phyloP scores from a whole-genome alignment of 495 filamentous ascomycete genomes.

The Pseudotulostoma volvatum region DNA sequence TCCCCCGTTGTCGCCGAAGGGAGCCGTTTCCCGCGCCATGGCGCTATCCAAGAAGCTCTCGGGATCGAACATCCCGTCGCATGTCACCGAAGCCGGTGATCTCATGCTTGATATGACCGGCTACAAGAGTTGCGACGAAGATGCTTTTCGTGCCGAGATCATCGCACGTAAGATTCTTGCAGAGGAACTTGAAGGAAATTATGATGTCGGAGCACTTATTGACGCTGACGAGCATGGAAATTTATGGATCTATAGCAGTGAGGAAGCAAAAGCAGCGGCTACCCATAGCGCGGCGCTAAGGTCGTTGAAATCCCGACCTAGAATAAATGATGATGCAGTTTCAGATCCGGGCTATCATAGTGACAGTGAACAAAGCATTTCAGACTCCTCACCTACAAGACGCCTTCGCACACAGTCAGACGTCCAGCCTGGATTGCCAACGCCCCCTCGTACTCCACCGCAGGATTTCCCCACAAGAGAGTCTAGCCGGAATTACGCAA shows the following conservation, averaged over 20 bases:
- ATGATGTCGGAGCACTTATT: conserved; percentile 91
- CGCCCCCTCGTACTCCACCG: conserved; percentile 64
- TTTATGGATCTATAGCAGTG: conserved; percentile 95
- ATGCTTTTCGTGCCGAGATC: conserved; percentile 77
- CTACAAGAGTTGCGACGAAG: conserved; percentile 85
- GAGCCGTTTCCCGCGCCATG: conserved; percentile 70
- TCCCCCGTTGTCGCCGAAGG: conserved; percentile 52
- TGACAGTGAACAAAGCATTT: conserved; percentile 42
- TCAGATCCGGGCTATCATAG: conserved; percentile 93
- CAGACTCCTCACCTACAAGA: conserved; percentile 18
- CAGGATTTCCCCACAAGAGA: conserved; percentile 39
- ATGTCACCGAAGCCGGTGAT: conserved; percentile 85
- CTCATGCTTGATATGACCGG: conserved; percentile 97
- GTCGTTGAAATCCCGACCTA: conserved; percentile 34
- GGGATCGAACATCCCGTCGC: conserved; percentile 77
- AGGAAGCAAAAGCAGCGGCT: conserved; percentile 78
- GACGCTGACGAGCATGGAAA: conserved; percentile 91
- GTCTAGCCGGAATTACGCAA: conserved; percentile 75
- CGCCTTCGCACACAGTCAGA: conserved; percentile 54
- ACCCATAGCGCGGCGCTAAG: conserved; percentile 30
- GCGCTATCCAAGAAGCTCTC: conserved; percentile 77
- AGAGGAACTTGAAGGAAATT: conserved; percentile 85
- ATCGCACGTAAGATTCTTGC: conserved; percentile 90
- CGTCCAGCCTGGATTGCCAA: conserved; percentile 48
- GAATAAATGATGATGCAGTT: conserved; percentile 58